Percentiles rank a stretch among this genome's conserved stretches.
These are phyloP conservation scores for Diaporthe citrichinensis DNA, from an alignment of 2,329 filamentous ascomycete genomes.

Conservation along the genomic window DNA sequence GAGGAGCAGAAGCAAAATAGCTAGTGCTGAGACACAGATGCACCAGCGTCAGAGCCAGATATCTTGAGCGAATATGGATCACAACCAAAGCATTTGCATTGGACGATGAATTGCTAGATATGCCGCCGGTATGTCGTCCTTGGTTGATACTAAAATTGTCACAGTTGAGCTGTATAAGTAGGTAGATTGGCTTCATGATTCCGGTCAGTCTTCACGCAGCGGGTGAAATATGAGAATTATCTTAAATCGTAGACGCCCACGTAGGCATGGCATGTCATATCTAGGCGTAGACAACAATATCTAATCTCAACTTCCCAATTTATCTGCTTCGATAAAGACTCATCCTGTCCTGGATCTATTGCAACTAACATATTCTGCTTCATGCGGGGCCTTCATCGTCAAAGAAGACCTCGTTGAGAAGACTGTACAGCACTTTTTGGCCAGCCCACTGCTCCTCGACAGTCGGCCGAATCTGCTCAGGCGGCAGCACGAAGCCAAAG, in stretches of 20 bases:
- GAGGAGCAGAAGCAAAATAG: not conserved
- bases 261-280: no score
- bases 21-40: not conserved
- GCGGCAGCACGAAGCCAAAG: conserved; percentile 60
- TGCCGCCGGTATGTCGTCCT: no score
- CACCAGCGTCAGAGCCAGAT: no score
- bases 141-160: no score
- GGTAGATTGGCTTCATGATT: no score
- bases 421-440: not conserved
- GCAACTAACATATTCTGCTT: not conserved
- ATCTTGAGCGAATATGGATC: no score
- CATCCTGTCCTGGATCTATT: not conserved
- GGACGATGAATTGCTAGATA: no score
- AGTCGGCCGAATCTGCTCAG: conserved; percentile 58
- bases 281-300: rapidly evolving
- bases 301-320: not conserved
- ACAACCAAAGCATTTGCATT: no score
- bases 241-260: no score
- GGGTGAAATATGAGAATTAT: no score
- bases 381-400: conserved; percentile 16
- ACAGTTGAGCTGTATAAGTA: no score
- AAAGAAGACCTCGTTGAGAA: conserved; percentile 13
- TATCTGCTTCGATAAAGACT: not conserved
- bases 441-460: conserved; percentile 53
- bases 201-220: no score